Evolutionary conservation across 1,139 yeast species (phyloP).

Genomic region (Saccharomyces hybrid): DNA sequence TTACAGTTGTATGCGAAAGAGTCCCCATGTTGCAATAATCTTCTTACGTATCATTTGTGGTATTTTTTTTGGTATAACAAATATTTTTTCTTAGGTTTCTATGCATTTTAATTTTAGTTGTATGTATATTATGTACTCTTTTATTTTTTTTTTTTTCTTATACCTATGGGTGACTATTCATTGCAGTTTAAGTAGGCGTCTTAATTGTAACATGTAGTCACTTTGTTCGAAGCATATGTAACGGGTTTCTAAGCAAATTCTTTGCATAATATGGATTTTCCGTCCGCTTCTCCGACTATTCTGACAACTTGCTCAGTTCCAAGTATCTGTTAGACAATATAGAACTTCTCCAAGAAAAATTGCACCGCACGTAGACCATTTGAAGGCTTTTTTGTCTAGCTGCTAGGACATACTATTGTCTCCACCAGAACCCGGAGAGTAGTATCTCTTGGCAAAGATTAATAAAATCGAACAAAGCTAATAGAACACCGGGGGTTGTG

Average conservation of each 20-base stretch:
- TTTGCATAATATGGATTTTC: not conserved
- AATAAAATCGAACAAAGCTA: not conserved
- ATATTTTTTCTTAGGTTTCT: not conserved
- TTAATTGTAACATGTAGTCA: not conserved
- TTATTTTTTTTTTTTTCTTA: not conserved
- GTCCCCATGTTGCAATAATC: conserved; percentile 1
- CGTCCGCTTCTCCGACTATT: too few relatives aligned
- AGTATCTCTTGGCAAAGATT: not conserved
- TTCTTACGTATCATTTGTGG: not conserved
- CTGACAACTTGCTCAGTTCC: too few relatives aligned
- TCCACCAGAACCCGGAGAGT: not conserved
- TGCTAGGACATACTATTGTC: not conserved
- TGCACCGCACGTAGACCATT: not conserved
- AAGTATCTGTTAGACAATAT: not conserved
- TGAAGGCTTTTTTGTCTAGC: not conserved
- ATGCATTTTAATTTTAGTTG: not conserved
- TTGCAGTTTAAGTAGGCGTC: not conserved
- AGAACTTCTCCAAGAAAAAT: not conserved
- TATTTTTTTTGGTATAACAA: not conserved
- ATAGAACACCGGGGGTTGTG: not conserved
- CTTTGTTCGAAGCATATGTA: not conserved
- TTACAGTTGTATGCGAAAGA: not conserved
- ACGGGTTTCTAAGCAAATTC: not conserved
- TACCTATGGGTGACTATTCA: not conserved
- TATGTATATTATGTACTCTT: not conserved